Conservation (phyloP, 768 basidiomycete genomes). For the Termitomyces sp. region DNA sequence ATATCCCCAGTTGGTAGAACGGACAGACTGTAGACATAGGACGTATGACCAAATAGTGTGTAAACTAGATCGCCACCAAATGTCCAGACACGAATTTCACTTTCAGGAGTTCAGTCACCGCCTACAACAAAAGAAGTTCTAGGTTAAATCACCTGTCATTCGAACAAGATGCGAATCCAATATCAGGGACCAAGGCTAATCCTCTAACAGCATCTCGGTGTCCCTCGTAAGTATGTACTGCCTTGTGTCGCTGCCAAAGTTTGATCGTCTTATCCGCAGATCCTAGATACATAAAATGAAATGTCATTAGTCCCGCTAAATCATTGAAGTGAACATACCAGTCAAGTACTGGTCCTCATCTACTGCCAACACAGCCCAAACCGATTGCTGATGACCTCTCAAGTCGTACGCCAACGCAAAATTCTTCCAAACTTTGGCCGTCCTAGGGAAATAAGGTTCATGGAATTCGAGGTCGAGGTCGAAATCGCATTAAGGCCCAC, state of each 20-base stretch:
- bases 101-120: slow-evolving; percentile 25
- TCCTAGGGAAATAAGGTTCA: slow-evolving; percentile 45
- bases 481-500: slow-evolving; percentile 18
- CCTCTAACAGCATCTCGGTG: slow-evolving; percentile 93
- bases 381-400: slow-evolving; percentile 84
- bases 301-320: neutral
- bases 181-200: slow-evolving; percentile 73
- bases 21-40: slow-evolving; percentile 90
- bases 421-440: slow-evolving; percentile 91
- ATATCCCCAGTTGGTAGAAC: slow-evolving; percentile 79
- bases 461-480: neutral
- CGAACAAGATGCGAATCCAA: slow-evolving; percentile 92
- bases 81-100: slow-evolving; percentile 92
- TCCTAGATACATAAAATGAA: slow-evolving; percentile 40
- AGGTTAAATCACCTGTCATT: slow-evolving; percentile 73
- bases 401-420: slow-evolving; percentile 71
- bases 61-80: slow-evolving; percentile 74
- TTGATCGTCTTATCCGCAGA: slow-evolving; percentile 96
- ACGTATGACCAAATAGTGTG: slow-evolving; percentile 90
- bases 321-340: slow-evolving; percentile 40
- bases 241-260: slow-evolving; percentile 78
- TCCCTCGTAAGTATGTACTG: slow-evolving; percentile 71
- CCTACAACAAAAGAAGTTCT: neutral
- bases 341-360: slow-evolving; percentile 78
- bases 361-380: slow-evolving; percentile 88